Evolutionary conservation across 192 early-diverging fungal species (phyloP).

Genomic region (Linnemannia zychae): DNA sequence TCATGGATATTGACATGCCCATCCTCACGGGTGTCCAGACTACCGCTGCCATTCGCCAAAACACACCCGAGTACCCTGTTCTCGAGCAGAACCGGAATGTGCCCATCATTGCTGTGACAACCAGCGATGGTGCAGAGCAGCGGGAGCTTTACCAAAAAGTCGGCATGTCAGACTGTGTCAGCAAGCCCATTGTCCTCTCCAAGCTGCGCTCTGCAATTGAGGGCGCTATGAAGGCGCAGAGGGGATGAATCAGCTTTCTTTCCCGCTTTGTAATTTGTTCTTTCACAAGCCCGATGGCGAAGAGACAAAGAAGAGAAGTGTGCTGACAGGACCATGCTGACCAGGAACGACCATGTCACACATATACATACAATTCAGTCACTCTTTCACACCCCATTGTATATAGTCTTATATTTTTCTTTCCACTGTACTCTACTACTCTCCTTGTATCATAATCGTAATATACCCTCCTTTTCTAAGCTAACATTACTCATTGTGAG

Average conservation of each 20-base stretch:
- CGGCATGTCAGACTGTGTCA: conserved; percentile 69
- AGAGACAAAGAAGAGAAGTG: not conserved
- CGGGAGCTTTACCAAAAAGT: conserved; percentile 60
- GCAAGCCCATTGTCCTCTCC: conserved; percentile 61
- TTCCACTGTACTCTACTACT: not conserved
- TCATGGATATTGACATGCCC: conserved; percentile 83
- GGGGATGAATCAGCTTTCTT: not conserved
- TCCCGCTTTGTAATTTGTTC: not conserved
- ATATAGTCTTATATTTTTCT: not conserved
- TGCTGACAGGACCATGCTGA: no score
- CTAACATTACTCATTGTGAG: not conserved
- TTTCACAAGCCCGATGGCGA: not conserved
- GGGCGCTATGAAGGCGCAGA: conserved; percentile 12
- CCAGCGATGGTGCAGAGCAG: conserved; percentile 63
- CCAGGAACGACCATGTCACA: not conserved
- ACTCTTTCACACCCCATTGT: not conserved
- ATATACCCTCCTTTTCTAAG: not conserved
- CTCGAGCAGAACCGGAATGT: conserved; percentile 63
- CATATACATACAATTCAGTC: not conserved
- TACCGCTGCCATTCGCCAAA: conserved; percentile 62
- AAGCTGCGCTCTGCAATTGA: conserved; percentile 51
- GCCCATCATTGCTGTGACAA: conserved; percentile 77
- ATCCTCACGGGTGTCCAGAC: conserved; percentile 72
- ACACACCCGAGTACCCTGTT: conserved; percentile 39
- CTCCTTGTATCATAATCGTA: not conserved